Conservation (phyloP, 2,329 filamentous ascomycete species). For the Fonsecaea monophora region DNA sequence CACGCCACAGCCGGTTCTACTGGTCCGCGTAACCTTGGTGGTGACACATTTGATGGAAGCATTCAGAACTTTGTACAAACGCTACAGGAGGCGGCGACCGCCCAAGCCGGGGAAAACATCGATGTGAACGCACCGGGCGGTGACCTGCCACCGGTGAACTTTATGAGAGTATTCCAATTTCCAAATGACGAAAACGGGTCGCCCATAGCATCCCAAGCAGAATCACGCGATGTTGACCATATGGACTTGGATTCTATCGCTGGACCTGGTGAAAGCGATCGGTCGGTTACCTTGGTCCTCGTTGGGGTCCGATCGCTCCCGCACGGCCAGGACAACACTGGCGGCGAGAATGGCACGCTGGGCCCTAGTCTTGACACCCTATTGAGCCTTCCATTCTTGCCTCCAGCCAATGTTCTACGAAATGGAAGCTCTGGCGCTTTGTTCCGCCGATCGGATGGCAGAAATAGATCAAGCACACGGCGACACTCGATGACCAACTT, state of each 20-base stretch:
- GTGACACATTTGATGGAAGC: conserved; percentile 65
- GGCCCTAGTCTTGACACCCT: conserved; percentile 54
- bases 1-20: conserved; percentile 62
- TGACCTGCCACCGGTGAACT: conserved; percentile 66
- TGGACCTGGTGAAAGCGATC: conserved; percentile 56
- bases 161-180: conserved; percentile 73
- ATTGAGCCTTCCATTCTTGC: conserved; percentile 54
- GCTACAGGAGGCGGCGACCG: conserved; percentile 67
- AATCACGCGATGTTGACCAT: conserved; percentile 44
- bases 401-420: conserved; percentile 52
- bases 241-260: conserved; percentile 51
- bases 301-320: conserved; percentile 72
- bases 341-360: conserved; percentile 43
- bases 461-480: conserved; percentile 61
- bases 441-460: conserved; percentile 61
- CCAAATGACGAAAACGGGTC: conserved; percentile 57
- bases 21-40: conserved; percentile 61
- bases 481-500: conserved; percentile 62
- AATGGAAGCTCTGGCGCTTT: conserved; percentile 58
- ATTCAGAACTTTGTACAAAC: conserved; percentile 69
- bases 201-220: conserved; percentile 40
- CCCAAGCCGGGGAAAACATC: conserved; percentile 56
- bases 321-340: conserved; percentile 55
- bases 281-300: conserved; percentile 72
- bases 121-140: conserved; percentile 49